A percentile compares a stretch with the other conserved stretches of the same genome.
Conservation (phyloP, 2,329 filamentous ascomycete genomes). For the Epichloe aotearoae region DNA sequence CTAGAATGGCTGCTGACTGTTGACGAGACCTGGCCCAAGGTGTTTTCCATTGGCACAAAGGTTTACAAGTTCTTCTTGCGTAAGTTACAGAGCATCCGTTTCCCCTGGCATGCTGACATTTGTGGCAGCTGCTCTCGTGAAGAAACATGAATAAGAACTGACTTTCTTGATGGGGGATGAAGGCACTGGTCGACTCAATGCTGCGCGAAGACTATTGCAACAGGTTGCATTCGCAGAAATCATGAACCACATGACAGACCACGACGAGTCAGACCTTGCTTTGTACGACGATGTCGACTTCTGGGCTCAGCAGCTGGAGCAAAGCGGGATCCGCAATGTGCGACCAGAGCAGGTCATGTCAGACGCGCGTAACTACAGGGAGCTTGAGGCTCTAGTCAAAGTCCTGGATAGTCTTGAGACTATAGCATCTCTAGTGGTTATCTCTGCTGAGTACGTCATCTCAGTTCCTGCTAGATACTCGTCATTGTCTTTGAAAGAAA, state of each 20-base stretch:
- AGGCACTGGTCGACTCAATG: conserved; percentile 39
- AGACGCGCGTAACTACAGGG: conserved; percentile 50
- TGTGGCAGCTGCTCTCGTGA: neutral
- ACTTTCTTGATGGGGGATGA: neutral
- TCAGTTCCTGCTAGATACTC: neutral
- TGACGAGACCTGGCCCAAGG: conserved; percentile 56
- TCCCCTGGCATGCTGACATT: too few relatives aligned
- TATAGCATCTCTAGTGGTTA: conserved; percentile 42
- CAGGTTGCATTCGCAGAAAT: conserved; percentile 38
- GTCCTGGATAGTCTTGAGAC: conserved; percentile 57
- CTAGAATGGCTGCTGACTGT: conserved; percentile 77
- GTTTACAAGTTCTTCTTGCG: conserved; percentile 76
- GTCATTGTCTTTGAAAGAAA: neutral
- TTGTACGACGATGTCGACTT: conserved; percentile 28
- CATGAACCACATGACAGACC: conserved; percentile 26
- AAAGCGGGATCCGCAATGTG: conserved; percentile 21
- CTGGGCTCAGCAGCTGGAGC: conserved; percentile 25
- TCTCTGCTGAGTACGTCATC: conserved; percentile 36
- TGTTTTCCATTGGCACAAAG: conserved; percentile 53
- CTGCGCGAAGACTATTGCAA: conserved; percentile 39
- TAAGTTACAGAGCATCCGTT: conserved; percentile 33
- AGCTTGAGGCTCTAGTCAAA: conserved; percentile 54
- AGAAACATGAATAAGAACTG: neutral
- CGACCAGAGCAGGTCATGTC: conserved; percentile 31
- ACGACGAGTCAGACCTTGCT: conserved; percentile 23